Conservation (phyloP, 2,329 filamentous ascomycete species). For the Bretziella fagacearum region DNA sequence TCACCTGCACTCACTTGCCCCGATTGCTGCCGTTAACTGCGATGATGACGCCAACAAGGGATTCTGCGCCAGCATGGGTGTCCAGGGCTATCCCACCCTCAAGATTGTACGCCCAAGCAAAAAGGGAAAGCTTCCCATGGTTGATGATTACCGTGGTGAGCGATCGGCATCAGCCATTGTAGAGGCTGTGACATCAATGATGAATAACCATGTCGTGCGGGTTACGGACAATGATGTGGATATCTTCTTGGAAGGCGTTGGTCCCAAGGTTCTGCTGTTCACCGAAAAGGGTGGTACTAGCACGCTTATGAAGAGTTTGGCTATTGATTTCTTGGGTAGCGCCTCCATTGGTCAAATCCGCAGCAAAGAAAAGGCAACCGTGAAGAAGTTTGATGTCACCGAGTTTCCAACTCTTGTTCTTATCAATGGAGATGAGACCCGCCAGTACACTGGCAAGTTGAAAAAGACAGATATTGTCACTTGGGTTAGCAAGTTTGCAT, state of each 20-base stretch:
- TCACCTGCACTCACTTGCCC: slow-evolving; percentile 76
- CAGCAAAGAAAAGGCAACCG: slow-evolving; percentile 56
- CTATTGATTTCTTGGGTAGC: slow-evolving; percentile 75
- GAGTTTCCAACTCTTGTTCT: slow-evolving; percentile 70
- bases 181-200: slow-evolving; percentile 68
- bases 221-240: slow-evolving; percentile 66
- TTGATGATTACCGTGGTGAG: slow-evolving; percentile 81
- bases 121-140: slow-evolving; percentile 52
- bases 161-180: slow-evolving; percentile 76
- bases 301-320: slow-evolving; percentile 63
- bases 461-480: slow-evolving; percentile 68
- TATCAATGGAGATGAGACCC: slow-evolving; percentile 52
- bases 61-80: slow-evolving; percentile 68
- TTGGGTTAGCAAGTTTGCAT: slow-evolving; percentile 64
- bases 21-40: slow-evolving; percentile 88
- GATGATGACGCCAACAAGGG: slow-evolving; percentile 86
- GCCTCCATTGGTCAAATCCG: slow-evolving; percentile 70
- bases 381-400: slow-evolving; percentile 57
- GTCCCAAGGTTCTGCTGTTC: slow-evolving; percentile 73
- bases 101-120: slow-evolving; percentile 82
- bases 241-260: slow-evolving; percentile 50
- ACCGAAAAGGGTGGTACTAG: slow-evolving; percentile 84
- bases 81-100: slow-evolving; percentile 87
- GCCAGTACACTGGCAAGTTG: slow-evolving; percentile 66
- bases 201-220: slow-evolving; percentile 78